A percentile compares a stretch with the other conserved stretches of the same genome.
Evolutionary conservation across 2,329 filamentous ascomycete genomes (phyloP).

Genomic region (Penicillium sp.): DNA sequence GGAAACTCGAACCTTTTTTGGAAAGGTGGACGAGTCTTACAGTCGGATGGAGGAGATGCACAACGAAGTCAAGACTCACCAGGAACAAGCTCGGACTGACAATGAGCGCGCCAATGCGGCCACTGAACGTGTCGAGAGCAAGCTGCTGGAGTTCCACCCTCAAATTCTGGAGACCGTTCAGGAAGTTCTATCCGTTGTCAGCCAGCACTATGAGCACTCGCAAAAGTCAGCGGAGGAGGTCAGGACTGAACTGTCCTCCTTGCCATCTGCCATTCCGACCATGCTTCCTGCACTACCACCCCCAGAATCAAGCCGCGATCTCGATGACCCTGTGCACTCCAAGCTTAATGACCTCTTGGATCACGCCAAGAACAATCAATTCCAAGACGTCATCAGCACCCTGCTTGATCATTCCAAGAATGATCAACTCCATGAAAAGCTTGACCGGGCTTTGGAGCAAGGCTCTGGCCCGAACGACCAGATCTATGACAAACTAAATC

Average conservation of each 20-base stretch:
- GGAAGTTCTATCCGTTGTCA: constrained; percentile 75
- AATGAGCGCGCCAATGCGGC: constrained; percentile 66
- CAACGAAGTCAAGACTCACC: constrained; percentile 67
- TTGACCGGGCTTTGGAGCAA: constrained; percentile 43
- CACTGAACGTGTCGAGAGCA: constrained; percentile 69
- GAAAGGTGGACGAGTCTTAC: constrained; percentile 72
- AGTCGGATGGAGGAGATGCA: constrained; percentile 68
- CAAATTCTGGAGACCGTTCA: constrained; percentile 81
- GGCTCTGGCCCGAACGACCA: constrained; percentile 30
- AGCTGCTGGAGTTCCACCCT: constrained; percentile 77
- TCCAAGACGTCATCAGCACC: constrained; percentile 54
- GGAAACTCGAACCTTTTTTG: constrained; percentile 80
- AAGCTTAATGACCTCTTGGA: constrained; percentile 50
- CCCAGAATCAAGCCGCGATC: constrained; percentile 44
- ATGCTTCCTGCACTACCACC: constrained; percentile 50
- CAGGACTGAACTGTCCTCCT: constrained; percentile 50
- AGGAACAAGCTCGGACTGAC: constrained; percentile 75
- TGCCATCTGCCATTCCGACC: constrained; percentile 50
- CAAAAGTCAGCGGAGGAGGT: constrained; percentile 61
- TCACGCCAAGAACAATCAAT: constrained; percentile 43
- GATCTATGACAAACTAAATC: constrained; percentile 55
- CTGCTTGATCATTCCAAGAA: constrained; percentile 48
- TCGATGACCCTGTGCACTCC: constrained; percentile 56
- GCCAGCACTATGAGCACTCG: constrained; percentile 82
- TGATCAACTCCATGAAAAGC: constrained; percentile 53